Percentiles rank a stretch among this genome's conserved stretches.
phyloP scores from a whole-genome alignment of 805 yeast species.

The Pichia manshurica region DNA sequence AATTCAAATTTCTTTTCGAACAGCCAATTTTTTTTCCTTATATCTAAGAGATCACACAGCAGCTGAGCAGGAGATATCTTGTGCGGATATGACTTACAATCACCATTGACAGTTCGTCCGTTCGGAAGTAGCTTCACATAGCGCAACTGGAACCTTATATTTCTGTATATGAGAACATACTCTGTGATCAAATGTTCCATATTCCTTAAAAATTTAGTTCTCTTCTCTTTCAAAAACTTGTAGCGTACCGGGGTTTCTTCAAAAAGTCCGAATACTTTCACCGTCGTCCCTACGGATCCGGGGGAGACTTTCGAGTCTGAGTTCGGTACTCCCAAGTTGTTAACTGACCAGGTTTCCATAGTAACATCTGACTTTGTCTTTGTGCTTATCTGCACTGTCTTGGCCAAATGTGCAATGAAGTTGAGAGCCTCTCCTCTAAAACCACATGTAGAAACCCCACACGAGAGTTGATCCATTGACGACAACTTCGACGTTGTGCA shows the following conservation, averaged over 20 bases:
- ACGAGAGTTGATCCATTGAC: constrained; percentile 26
- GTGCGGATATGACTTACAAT: constrained; percentile 12
- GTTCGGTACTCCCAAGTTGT: constrained; percentile 23
- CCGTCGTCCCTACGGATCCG: constrained; percentile 33
- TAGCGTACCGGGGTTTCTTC: constrained; percentile 31
- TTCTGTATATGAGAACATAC: constrained; percentile 29
- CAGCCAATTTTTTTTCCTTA: constrained; percentile 17
- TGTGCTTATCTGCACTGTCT: constrained; percentile 28
- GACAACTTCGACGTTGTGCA: constrained; percentile 40
- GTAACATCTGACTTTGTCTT: constrained; percentile 27
- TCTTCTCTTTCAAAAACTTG: constrained; percentile 26
- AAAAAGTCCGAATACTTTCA: constrained; percentile 31
- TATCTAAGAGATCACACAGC: constrained; percentile 16
- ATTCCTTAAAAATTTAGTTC: constrained; percentile 22
- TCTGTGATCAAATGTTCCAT: constrained; percentile 24
- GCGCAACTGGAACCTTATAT: constrained; percentile 30
- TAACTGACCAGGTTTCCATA: constrained; percentile 35
- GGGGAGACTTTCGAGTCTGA: constrained; percentile 21
- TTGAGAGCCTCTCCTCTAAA: constrained; percentile 48
- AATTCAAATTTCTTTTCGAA: constrained; percentile 14
- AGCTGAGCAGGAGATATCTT: constrained; percentile 12
- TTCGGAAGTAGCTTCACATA: constrained; percentile 17
- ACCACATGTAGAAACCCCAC: constrained; percentile 34
- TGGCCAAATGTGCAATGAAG: constrained; percentile 31
- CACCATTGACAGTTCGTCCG: constrained; percentile 13